Base-by-base conservation (phyloP, 1,139 yeast genomes). In the Wickerhamomyces sp. region DNA sequence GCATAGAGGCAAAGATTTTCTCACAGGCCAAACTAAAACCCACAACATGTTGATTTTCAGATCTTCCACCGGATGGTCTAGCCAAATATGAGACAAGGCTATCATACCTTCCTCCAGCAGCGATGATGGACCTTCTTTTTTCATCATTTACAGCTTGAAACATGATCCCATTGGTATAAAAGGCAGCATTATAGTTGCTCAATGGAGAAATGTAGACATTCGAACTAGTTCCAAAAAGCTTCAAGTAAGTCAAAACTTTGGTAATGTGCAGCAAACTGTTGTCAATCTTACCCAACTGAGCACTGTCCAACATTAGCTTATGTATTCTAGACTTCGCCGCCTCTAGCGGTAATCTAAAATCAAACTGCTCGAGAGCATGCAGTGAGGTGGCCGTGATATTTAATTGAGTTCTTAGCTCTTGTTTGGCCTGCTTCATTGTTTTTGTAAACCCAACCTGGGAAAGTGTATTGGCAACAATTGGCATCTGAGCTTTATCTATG, bases 31-130 rank as follows among this genome's bases (percentile, higher is more conserved):
- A 65, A 51, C 88, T 83, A 58, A 93, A 85, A 0, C 98, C 98
- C 33, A 90, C 97, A 0, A 89, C 95, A 54, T 77, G 77, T 13
- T 78, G 77, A 1, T 73, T 64, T 26, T 68, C 68, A 11, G 66
- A 61, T 44, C 68, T 71, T 9, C 59, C 62, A 14, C 64, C 69
- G 4, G 76, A 66, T 6, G 75, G 72, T 52, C 80, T 78, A 0
- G 89, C 76, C 50, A 88, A 75, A 15, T 81, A 75, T 3, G 78
- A 69, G 23, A 90, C 76, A 52, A 91, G 70, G 26, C 72, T 68
- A 59, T 93, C 98, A 59, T 89, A 93, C 43, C 99, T 70, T 1
- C 99, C 99, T 40, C 99, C 99, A 1, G 95, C 93, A 11, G 94
- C 94, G 37, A 88, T 67, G 37, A 91, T 81, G 73, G 55, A 58